A percentile compares a stretch with the other conserved stretches of the same genome.
Evolutionary conservation across 805 yeast species (phyloP).

Genomic region (Yamadazyma laniorum): DNA sequence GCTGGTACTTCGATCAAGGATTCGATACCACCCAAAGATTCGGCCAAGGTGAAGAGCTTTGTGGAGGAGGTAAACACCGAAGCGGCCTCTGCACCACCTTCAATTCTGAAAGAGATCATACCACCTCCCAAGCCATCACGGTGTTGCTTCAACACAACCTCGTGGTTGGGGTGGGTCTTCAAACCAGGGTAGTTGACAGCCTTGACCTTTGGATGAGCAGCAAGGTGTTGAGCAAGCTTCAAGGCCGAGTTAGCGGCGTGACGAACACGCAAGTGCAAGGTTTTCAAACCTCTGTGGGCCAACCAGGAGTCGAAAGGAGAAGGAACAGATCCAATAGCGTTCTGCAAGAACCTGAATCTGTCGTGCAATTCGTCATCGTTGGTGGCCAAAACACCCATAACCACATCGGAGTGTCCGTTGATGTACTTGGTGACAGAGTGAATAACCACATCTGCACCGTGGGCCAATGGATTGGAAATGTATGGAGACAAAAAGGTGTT

Average conservation of each 20-base stretch:
- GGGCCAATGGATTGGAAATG: constrained; percentile 76
- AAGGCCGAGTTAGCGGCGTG: constrained; percentile 67
- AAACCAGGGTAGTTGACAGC: constrained; percentile 86
- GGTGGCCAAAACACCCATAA: constrained; percentile 78
- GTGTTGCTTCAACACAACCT: constrained; percentile 70
- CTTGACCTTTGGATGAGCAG: constrained; percentile 48
- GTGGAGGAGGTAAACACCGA: constrained; percentile 70
- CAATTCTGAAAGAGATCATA: constrained; percentile 83
- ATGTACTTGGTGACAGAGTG: constrained; percentile 90
- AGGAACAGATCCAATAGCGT: constrained; percentile 86
- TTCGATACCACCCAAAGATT: constrained; percentile 89
- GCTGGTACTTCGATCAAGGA: constrained; percentile 86
- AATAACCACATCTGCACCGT: constrained; percentile 84
- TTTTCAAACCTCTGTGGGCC: constrained; percentile 88
- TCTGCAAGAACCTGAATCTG: constrained; percentile 72
- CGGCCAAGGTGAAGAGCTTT: constrained; percentile 79
- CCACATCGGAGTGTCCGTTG: constrained; percentile 91
- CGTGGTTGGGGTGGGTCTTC: constrained; percentile 59
- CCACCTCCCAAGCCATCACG: constrained; percentile 88
- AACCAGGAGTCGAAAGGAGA: constrained; percentile 91
- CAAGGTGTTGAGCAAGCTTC: constrained; percentile 65
- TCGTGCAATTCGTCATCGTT: constrained; percentile 60
- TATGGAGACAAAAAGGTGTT: constrained; percentile 88
- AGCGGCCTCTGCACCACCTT: constrained; percentile 79
- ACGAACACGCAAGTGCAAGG: constrained; percentile 75